Evolutionary conservation across 306 rosid species (phyloP).

Genomic region (Alnus rubra): DNA sequence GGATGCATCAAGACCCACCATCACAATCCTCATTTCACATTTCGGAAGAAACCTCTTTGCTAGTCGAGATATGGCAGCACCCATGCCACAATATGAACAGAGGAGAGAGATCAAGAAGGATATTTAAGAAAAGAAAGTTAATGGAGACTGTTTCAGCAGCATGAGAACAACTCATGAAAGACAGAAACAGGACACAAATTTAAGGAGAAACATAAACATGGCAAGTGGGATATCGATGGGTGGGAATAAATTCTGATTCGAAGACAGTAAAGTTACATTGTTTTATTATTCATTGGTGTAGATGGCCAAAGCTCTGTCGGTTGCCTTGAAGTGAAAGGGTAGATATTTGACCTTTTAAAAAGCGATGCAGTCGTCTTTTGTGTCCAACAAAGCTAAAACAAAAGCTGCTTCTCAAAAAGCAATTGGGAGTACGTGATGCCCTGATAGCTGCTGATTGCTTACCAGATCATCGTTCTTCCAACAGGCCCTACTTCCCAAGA

Average conservation of each 20-base stretch:
- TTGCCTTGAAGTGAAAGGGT: constrained; percentile 7
- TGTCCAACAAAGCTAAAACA: background rate
- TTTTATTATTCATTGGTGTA: background rate
- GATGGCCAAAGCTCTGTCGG: background rate
- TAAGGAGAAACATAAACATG: background rate
- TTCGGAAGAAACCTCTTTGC: constrained; percentile 39
- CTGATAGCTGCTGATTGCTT: background rate
- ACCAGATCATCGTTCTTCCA: background rate
- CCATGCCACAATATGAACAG: constrained; percentile 32
- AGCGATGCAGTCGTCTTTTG: constrained; percentile 8
- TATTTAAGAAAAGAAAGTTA: background rate
- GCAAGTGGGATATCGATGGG: constrained; percentile 19
- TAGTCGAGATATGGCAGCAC: constrained; percentile 31
- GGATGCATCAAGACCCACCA: constrained; percentile 63
- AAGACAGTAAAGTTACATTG: constrained; percentile 6
- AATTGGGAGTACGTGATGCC: constrained; percentile 4
- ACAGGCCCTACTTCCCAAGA: background rate
- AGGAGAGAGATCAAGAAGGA: background rate
- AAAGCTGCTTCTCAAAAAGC: constrained; percentile 14
- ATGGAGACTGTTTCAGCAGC: background rate
- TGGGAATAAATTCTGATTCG: constrained; percentile 29
- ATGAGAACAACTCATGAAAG: no score
- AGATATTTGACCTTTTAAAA: constrained; percentile 21
- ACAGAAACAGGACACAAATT: background rate
- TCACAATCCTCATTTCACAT: constrained; percentile 43